Base-by-base conservation (phyloP, 2,329 filamentous ascomycete genomes). In the Fusarium lyarnte region DNA sequence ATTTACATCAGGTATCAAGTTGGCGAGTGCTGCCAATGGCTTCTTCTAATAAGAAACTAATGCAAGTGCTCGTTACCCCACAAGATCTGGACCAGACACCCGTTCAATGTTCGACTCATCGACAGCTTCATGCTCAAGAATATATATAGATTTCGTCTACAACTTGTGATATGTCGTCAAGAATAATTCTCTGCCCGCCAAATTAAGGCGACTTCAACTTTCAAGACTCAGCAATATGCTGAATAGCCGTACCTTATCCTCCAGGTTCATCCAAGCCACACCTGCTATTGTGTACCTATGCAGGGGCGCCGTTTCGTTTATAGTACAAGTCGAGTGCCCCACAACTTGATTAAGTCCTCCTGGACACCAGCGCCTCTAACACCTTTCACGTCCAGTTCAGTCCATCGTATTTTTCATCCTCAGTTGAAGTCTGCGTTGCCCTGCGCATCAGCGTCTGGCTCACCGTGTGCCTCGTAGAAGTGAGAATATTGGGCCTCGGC, bases 381-480 rank as follows among this genome's bases (percentile, higher is more conserved):
- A 73, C 35, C 66, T n/a, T 57, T 51, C 35, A 25, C 31, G 14
- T 49, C 42, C 17, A 51, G 36, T 58, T n/a, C 31, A 25, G 29
- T 36, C 65, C 29, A 54, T 57, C 43, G 10, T 16, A 9, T 67
- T 31, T 47, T 45, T 43, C 41, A 29, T 23, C 27, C 35, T 45
- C 27, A 88, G 79, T 89, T 83, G 76, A 89, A 90, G 51, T 83
- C 80, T 11, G 85, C 87, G 6, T 83, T 84, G 8, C 87, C 88
- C 69, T 85, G 84, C 1, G 84, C 84, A 46, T 83, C 84, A 16
- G 83, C 72, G 52, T 85, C 83, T 5, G 84, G 82, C 51, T 88
- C 87, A 41, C 74, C 77, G 57, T 87, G 85, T 35, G 86, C 83
- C 74, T 90, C 84, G 72, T 87, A 90, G 74, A 86, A 90, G 67